Conservation (phyloP, 106 monocot genomes). For the Dactylorhiza incarnata region DNA sequence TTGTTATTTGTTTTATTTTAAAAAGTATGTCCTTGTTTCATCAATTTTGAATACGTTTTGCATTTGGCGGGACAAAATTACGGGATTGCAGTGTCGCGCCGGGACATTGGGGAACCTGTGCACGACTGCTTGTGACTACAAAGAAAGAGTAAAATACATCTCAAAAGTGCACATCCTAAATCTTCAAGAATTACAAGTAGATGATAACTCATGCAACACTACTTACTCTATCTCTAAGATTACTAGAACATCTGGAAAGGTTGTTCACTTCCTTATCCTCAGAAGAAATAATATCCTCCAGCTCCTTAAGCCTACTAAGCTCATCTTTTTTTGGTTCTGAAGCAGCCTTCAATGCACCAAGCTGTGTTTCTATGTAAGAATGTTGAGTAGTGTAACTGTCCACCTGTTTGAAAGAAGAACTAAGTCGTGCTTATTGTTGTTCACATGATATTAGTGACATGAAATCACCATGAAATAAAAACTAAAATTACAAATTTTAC, state of each 20-base stretch:
- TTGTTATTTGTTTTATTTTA: too few relatives aligned
- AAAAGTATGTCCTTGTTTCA: too few relatives aligned
- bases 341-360: constrained; percentile 53
- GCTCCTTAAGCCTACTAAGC: constrained; percentile 55
- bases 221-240: too few relatives aligned
- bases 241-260: too few relatives aligned
- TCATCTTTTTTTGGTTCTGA: constrained; percentile 69
- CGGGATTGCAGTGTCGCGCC: too few relatives aligned
- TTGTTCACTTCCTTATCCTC: too few relatives aligned
- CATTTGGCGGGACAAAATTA: too few relatives aligned
- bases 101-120: too few relatives aligned
- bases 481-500: constrained; percentile 19
- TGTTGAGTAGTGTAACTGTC: constrained; percentile 61
- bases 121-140: not conserved
- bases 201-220: not conserved
- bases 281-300: constrained; percentile 17
- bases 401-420: constrained; percentile 34
- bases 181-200: not conserved
- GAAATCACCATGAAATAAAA: not conserved
- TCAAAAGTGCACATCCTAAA: not conserved
- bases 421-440: not conserved
- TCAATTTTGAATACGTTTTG: too few relatives aligned
- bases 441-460: not conserved
- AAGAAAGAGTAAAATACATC: not conserved
- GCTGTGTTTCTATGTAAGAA: constrained; percentile 63